A percentile compares a stretch with the other conserved stretches of the same genome.
phyloP scores from a whole-genome alignment of 768 basidiomycete genomes.

The Amanita exitialis region DNA sequence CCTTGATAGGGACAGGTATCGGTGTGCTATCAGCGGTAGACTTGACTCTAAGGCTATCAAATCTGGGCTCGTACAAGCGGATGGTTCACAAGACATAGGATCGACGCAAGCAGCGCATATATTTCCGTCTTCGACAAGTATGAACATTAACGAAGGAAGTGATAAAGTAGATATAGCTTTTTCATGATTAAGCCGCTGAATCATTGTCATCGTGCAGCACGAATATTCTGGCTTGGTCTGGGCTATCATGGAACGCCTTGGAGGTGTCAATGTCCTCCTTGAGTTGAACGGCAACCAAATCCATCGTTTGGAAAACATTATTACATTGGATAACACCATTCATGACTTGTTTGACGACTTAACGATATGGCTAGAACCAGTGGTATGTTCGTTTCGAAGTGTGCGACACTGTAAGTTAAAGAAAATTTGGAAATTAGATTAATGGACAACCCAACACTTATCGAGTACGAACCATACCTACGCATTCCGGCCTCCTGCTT shows the following conservation, averaged over 20 bases:
- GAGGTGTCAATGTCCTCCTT: conserved; percentile 1
- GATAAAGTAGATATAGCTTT: background rate
- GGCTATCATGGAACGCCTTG: background rate
- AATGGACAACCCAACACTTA: background rate
- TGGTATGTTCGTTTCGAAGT: background rate
- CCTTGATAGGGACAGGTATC: background rate
- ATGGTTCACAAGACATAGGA: too few relatives aligned
- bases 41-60: background rate
- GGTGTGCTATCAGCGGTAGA: background rate
- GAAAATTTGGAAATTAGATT: background rate
- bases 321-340: conserved; percentile 16
- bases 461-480: background rate
- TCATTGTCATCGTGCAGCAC: background rate
- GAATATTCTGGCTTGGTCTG: background rate
- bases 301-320: conserved; percentile 21
- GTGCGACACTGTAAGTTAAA: background rate
- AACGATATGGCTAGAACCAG: background rate
- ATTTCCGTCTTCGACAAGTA: background rate
- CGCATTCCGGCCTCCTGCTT: background rate
- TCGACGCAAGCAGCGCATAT: background rate
- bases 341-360: conserved; percentile 16
- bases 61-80: too few relatives aligned
- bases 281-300: conserved; percentile 19
- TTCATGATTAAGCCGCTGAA: background rate
- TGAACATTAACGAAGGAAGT: background rate